Evolutionary conservation across 2,329 filamentous ascomycete genomes (phyloP), one percentile per base, ranked within the genome.

Genomic region (Thyridium curvatum): DNA sequence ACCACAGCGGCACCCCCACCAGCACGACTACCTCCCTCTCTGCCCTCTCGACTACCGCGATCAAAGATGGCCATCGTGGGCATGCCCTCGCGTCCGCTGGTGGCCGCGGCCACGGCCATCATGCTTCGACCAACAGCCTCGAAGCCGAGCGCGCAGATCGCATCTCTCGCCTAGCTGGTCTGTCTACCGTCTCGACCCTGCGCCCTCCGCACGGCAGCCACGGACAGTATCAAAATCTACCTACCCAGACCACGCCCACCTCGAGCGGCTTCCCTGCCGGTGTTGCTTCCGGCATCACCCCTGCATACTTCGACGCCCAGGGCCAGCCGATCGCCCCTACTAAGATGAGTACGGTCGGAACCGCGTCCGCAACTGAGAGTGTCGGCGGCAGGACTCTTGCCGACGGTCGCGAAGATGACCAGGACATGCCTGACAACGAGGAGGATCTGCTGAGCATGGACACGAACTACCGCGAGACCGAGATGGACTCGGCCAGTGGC

Each of bases 61-160:
- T 95, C 72, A 95, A 96, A 64, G 91, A 97, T 58, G 91, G 91
- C 51, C 88, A 96, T 56, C 86, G 88, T 44, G 91, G 91, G 46
- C 80, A 89, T 56, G 73, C 83, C 18, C 77, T 80, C 18, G 74
- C 81, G 40, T 64, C 71, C 41, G 72, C 76, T 42, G 61, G 62
- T 41, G 70, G 74, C 41, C 69, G 70, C 45, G 77, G 79, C 37
- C 67, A 80, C 58, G 63, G 79, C 52, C 71, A 76, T 51, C 67
- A 74, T 49, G 62, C 77, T 7, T 84, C 81, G 15, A 77, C 78
- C 39, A 84, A 77, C 48, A 91, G 84, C 52, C 80, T 93, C 44
- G 90, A 95, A 53, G 89, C 89, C 46, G 90, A 95, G 62, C 87
- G 90, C 50, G 89, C 88, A 46, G 90, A 96, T 63, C 89, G 91